phyloP scores from a whole-genome alignment of 176 grass and related monocot species.

The Ampelocalamus luodianensis region DNA sequence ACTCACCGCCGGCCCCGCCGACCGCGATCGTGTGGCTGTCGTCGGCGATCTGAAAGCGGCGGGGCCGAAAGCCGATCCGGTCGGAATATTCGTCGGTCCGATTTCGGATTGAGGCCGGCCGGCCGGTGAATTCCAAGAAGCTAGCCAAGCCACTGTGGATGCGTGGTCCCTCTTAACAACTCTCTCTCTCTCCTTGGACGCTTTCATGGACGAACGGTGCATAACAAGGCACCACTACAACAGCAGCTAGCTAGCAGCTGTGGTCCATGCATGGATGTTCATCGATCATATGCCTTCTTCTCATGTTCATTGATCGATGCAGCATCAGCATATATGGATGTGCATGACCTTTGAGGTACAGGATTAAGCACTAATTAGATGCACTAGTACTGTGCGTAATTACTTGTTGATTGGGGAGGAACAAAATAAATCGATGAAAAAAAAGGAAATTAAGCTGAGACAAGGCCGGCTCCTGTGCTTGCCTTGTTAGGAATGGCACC shows the following conservation, averaged over 20 bases:
- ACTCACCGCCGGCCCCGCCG: not conserved
- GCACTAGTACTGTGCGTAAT: not conserved
- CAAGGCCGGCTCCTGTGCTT: conserved; percentile 5
- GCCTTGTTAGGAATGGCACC: not conserved
- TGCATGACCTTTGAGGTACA: not conserved
- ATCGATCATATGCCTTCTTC: not conserved
- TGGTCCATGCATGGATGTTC: conserved; percentile 1
- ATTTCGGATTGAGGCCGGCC: not conserved
- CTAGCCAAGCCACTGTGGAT: not conserved
- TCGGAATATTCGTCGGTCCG: conserved; percentile 34
- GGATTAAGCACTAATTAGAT: not conserved
- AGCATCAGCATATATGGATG: not conserved
- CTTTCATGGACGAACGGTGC: not conserved
- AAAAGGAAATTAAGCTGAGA: not conserved
- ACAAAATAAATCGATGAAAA: not conserved
- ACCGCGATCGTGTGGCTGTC: conserved; percentile 38
- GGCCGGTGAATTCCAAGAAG: not conserved
- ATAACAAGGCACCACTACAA: not conserved
- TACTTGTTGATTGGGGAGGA: not conserved
- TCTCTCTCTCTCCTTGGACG: not conserved
- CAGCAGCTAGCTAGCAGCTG: not conserved
- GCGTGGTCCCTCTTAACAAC: not conserved
- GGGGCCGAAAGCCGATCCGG: not conserved
- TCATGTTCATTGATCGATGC: not conserved
- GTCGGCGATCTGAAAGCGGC: conserved; percentile 18